phyloP scores from a whole-genome alignment of 192 early-diverging fungal species.

The Radiomyces spectabilis region DNA sequence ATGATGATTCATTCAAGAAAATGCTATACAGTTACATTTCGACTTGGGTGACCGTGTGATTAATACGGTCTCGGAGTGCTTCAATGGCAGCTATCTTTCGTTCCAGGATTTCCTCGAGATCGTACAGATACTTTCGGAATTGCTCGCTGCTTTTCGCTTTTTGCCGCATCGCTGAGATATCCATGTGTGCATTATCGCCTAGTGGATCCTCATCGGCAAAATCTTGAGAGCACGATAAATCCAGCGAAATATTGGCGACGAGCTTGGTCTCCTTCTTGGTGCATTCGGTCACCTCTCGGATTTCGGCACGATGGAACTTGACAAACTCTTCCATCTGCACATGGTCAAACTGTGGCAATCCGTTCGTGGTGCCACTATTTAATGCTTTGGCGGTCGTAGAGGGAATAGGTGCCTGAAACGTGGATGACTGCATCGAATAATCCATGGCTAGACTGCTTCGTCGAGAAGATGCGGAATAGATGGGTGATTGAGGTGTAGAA shows the following conservation, averaged over 20 bases:
- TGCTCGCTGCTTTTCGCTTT: neutral
- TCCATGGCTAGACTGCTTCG: neutral
- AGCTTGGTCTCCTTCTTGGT: conserved; percentile 60
- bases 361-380: neutral
- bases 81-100: conserved; percentile 24
- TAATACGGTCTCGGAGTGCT: conserved; percentile 16
- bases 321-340: conserved; percentile 55
- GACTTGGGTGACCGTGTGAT: conserved; percentile 21
- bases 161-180: neutral
- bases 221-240: conserved; percentile 32
- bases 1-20: too few species aligned
- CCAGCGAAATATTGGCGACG: conserved; percentile 51
- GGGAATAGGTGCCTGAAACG: neutral
- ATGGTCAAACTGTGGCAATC: conserved; percentile 9
- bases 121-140: conserved; percentile 21
- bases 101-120: conserved; percentile 28
- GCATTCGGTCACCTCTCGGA: conserved; percentile 53
- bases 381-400: neutral
- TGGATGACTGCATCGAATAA: neutral
- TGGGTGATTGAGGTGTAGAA: neutral
- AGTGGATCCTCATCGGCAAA: conserved; percentile 7
- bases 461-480: neutral
- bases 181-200: neutral
- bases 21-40: too few species aligned
- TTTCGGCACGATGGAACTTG: conserved; percentile 54